A percentile compares a stretch with the other conserved stretches of the same genome.
Evolutionary conservation across 257 asterid genomes (phyloP).

Genomic region (Solanum lignicaule): DNA sequence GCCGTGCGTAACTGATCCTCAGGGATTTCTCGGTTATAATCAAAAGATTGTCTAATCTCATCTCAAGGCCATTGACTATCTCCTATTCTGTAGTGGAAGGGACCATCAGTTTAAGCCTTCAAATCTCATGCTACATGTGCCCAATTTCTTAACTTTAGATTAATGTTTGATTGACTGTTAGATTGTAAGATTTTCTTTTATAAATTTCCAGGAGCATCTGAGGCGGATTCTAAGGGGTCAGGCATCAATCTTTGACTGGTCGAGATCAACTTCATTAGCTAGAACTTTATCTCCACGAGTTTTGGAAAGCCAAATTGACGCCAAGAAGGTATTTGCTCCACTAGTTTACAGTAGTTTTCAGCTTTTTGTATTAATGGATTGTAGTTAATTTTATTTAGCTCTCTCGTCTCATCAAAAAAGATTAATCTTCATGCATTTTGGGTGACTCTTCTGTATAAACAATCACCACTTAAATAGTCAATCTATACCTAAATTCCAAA

Average conservation of each 20-base stretch:
- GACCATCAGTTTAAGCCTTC: neutral
- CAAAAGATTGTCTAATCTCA: neutral
- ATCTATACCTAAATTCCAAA: neutral
- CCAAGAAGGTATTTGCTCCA: slow-evolving; percentile 65
- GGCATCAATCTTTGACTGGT: slow-evolving; percentile 91
- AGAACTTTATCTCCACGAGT: slow-evolving; percentile 94
- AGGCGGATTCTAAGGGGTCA: slow-evolving; percentile 96
- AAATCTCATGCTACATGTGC: neutral
- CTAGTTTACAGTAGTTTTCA: neutral
- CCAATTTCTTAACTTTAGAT: neutral
- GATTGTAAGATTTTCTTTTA: neutral
- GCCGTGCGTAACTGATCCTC: neutral
- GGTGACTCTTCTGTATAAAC: neutral
- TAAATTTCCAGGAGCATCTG: slow-evolving; percentile 70
- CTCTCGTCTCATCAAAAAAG: neutral
- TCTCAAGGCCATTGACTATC: neutral
- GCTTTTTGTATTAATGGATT: neutral
- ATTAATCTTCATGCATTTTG: neutral
- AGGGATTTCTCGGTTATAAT: neutral
- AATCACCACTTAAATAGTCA: neutral
- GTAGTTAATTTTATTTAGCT: neutral
- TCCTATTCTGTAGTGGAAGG: neutral
- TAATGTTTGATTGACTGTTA: neutral
- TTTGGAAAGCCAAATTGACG: slow-evolving; percentile 97
- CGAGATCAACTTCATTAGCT: slow-evolving; percentile 88